These are phyloP conservation scores for Neofusicoccum laricinum DNA, from an alignment of 2,329 filamentous ascomycete species.

Conservation along the genomic window DNA sequence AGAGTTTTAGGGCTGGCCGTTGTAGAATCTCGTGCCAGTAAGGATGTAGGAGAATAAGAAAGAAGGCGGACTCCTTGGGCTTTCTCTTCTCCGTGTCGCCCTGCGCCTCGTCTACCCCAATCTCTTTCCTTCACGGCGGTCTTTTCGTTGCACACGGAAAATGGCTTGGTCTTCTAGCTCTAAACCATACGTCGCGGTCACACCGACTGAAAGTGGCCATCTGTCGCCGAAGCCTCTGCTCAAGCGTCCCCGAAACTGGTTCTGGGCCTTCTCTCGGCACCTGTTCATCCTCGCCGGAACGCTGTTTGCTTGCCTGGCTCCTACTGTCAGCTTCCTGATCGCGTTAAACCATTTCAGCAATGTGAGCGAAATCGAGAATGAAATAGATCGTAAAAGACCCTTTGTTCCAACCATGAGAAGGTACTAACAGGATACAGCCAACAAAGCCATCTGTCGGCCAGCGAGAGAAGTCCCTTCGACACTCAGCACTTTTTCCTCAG, in stretches of 20 bases:
- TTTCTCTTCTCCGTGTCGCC: neutral
- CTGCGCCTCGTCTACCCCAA: neutral
- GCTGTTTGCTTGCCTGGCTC: neutral
- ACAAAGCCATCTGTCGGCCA: neutral
- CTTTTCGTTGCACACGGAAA: neutral
- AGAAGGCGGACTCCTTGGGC: neutral
- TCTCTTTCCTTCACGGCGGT: neutral
- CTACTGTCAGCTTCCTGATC: neutral
- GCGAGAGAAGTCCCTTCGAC: neutral
- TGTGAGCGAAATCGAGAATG: neutral
- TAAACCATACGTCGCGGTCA: neutral
- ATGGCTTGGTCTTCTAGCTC: neutral
- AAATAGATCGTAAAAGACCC: neutral
- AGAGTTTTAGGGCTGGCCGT: neutral
- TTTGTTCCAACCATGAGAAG: neutral
- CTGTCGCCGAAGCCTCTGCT: neutral
- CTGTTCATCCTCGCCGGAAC: neutral
- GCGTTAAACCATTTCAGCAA: neutral
- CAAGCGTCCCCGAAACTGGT: neutral
- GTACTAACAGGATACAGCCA: neutral
- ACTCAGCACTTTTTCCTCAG: neutral
- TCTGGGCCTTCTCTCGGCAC: neutral
- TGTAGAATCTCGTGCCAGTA: neutral
- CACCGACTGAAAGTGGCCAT: neutral
- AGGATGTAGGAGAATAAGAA: neutral